Conservation (phyloP, 345 rosid genomes). For the Citrus hindsii region DNA sequence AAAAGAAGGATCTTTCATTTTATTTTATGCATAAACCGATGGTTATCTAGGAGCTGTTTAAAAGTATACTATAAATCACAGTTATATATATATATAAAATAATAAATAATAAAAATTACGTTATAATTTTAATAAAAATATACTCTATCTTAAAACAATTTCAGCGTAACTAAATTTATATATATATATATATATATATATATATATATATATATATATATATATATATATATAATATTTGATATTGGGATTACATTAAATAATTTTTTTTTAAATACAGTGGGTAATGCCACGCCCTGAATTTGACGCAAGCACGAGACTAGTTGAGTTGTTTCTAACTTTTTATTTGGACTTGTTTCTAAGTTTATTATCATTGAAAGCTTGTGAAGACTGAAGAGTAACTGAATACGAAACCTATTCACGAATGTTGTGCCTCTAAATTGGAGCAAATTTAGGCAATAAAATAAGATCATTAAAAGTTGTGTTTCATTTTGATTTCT, state of each 20-base stretch:
- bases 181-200: no score
- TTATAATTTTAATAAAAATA: no score
- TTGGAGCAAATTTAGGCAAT: neutral
- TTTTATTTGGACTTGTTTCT: no score
- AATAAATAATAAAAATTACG: no score
- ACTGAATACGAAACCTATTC: neutral
- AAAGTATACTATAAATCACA: fast-evolving
- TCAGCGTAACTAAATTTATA: no score
- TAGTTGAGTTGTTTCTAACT: no score
- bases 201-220: no score
- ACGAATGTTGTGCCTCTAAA: neutral
- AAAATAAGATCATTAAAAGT: neutral
- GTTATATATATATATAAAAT: no score
- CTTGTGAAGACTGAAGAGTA: neutral
- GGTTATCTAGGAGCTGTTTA: no score
- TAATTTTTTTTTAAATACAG: neutral
- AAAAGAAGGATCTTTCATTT: neutral
- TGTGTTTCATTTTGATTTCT: neutral
- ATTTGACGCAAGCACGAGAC: no score
- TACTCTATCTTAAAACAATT: fast-evolving
- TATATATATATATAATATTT: neutral
- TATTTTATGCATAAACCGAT: neutral
- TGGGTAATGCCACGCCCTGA: neutral
- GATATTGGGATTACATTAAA: neutral
- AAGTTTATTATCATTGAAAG: neutral